Evolutionary conservation across 768 basidiomycete genomes (phyloP).

Genomic region (Strobilomyces dryophilus): DNA sequence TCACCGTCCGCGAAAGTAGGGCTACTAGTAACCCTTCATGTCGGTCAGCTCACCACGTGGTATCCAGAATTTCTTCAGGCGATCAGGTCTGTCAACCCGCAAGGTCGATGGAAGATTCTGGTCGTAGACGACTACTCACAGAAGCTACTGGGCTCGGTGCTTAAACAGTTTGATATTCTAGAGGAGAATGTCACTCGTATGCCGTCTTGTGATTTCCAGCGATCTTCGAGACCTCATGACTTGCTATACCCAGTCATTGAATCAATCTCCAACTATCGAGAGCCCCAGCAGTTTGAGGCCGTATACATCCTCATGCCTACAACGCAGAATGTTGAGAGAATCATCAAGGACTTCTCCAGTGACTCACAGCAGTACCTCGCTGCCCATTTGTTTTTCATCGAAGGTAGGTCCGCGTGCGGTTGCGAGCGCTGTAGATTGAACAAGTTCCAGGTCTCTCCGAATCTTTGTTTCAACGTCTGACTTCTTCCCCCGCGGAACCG

Average conservation of each 20-base stretch:
- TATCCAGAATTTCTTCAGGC: constrained; percentile 78
- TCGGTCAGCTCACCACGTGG: neutral
- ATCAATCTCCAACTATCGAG: constrained; percentile 76
- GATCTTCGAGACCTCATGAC: constrained; percentile 6
- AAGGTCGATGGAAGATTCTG: constrained; percentile 93
- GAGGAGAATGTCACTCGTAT: constrained; percentile 95
- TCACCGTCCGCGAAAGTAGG: constrained; percentile 45
- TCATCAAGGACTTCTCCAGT: constrained; percentile 78
- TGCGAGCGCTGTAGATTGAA: neutral
- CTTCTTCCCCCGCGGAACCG: constrained; percentile 71
- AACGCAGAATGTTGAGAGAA: constrained; percentile 85
- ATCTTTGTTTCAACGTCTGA: constrained; percentile 67
- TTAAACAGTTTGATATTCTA: constrained; percentile 91
- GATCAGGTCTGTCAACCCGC: constrained; percentile 82
- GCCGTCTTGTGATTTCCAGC: constrained; percentile 28
- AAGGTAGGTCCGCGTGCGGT: constrained; percentile 49
- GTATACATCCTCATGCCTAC: constrained; percentile 95
- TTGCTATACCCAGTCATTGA: constrained; percentile 69
- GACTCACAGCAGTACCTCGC: constrained; percentile 70
- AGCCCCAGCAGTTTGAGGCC: constrained; percentile 86
- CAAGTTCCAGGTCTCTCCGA: constrained; percentile 65
- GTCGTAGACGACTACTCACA: constrained; percentile 94
- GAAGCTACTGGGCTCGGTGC: constrained; percentile 73
- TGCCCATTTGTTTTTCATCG: constrained; percentile 91
- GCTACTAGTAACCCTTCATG: neutral